These are phyloP conservation scores for Monoraphidium neglectum DNA, from an alignment of 139 green algal genomes.

Conservation along the genomic window DNA sequence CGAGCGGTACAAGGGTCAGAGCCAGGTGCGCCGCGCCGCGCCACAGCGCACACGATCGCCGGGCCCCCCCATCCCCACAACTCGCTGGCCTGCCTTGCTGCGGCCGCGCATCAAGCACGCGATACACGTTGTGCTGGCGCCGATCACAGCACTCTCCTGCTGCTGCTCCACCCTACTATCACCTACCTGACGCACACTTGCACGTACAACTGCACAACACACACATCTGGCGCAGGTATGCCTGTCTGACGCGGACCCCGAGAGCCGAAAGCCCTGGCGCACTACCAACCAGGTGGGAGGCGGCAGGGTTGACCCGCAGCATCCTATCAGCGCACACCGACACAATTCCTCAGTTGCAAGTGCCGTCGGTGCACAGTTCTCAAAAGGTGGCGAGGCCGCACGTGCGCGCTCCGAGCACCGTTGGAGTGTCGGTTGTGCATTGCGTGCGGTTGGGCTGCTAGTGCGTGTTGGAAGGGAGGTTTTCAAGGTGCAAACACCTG, in stretches of 20 bases:
- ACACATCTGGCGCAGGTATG: too few relatives aligned
- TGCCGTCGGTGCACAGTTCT: too few relatives aligned
- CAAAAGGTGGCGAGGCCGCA: too few relatives aligned
- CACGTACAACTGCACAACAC: too few relatives aligned
- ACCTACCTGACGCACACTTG: too few relatives aligned
- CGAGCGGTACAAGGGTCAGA: constrained; percentile 49
- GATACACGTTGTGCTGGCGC: too few relatives aligned
- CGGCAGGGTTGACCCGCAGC: background rate
- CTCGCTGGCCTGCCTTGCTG: too few relatives aligned
- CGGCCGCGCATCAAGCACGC: too few relatives aligned
- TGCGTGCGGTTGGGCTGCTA: background rate
- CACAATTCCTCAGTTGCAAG: background rate
- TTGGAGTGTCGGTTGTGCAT: background rate
- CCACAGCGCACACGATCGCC: too few relatives aligned
- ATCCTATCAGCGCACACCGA: background rate
- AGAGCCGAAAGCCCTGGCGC: constrained; percentile 48
- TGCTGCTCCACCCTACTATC: too few relatives aligned
- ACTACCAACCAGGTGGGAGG: constrained; percentile 56
- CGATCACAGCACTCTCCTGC: too few relatives aligned
- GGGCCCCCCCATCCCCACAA: too few relatives aligned
- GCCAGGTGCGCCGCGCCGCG: constrained; percentile 44
- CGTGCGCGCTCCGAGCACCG: background rate
- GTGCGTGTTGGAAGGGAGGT: background rate
- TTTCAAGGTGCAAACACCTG: background rate
- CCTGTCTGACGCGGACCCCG: constrained; percentile 43